Conservation (phyloP, 495 filamentous ascomycete genomes). For the Polyplosphaeria fusca region DNA sequence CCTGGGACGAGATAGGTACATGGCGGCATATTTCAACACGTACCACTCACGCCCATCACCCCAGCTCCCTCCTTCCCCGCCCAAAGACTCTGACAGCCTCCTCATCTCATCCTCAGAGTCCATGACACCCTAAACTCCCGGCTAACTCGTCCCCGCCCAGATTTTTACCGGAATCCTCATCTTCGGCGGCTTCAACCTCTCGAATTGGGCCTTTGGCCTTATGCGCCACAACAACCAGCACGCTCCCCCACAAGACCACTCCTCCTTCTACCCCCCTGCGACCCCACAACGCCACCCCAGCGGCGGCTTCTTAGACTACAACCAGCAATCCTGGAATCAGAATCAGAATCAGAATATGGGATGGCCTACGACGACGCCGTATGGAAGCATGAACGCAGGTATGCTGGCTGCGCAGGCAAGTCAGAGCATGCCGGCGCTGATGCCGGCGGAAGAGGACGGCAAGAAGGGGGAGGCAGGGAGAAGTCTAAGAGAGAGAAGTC, state of each 20-base stretch:
- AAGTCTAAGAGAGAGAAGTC: not conserved
- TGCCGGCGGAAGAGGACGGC: not conserved
- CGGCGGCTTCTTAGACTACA: constrained; percentile 28
- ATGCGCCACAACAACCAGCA: constrained; percentile 34
- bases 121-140: too few relatives aligned
- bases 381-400: constrained; percentile 15
- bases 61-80: too few relatives aligned
- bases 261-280: constrained; percentile 33
- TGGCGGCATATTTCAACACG: too few relatives aligned
- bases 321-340: too few relatives aligned
- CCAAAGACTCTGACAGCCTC: too few relatives aligned
- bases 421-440: constrained; percentile 14
- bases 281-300: constrained; percentile 40
- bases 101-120: too few relatives aligned
- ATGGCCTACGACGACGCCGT: constrained; percentile 11
- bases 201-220: constrained; percentile 55
- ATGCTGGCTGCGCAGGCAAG: constrained; percentile 11
- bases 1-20: too few relatives aligned
- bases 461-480: not conserved
- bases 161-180: constrained; percentile 52
- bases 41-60: too few relatives aligned
- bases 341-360: not conserved
- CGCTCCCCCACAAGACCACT: constrained; percentile 11
- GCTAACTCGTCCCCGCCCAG: constrained; percentile 39
- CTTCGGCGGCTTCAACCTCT: constrained; percentile 53